Evolutionary conservation across 148 eudicot genomes (phyloP).

Genomic region (Cornus controversa): DNA sequence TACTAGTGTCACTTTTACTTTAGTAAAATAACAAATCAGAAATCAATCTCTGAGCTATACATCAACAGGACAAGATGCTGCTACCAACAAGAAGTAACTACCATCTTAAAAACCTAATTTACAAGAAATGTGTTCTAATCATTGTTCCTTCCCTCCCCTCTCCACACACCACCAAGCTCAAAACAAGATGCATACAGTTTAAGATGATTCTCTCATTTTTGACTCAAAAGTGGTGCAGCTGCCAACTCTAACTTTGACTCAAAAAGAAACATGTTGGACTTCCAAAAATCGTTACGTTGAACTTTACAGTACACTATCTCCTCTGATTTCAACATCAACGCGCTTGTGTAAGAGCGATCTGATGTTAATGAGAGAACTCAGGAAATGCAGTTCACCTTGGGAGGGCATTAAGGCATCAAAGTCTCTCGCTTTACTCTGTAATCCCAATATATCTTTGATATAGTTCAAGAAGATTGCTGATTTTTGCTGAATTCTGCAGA

Average conservation of each 20-base stretch:
- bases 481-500: constrained; percentile 12
- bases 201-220: neutral
- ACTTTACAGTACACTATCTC: neutral
- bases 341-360: neutral
- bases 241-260: neutral
- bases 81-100: neutral
- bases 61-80: neutral
- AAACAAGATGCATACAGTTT: neutral
- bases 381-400: neutral
- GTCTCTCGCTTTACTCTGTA: neutral
- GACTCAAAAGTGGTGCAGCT: neutral
- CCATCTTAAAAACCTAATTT: neutral
- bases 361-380: neutral
- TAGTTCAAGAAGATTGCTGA: too few species aligned
- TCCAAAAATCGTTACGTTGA: neutral
- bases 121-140: neutral
- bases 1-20: too few species aligned
- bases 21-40: too few species aligned
- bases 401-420: neutral
- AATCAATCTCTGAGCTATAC: neutral
- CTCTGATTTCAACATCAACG: neutral
- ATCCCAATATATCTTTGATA: too few species aligned
- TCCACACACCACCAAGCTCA: neutral
- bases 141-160: neutral
- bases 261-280: neutral